These are phyloP conservation scores for Fusarium sp. DNA, from an alignment of 2,329 filamentous ascomycete genomes.

Conservation along the genomic window DNA sequence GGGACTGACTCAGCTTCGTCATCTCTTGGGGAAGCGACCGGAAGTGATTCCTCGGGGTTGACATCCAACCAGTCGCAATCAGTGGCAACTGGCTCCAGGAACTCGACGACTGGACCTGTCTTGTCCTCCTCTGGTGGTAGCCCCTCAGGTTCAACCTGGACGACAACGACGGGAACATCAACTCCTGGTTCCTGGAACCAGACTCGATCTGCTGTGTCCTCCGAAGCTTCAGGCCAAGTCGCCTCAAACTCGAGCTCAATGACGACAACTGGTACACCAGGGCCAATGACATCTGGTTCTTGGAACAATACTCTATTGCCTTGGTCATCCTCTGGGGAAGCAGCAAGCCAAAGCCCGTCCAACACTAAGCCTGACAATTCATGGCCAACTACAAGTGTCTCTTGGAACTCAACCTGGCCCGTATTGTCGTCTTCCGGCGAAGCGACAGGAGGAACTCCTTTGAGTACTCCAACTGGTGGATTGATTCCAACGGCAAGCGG, in stretches of 20 bases:
- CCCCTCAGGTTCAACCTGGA: background rate
- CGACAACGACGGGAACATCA: background rate
- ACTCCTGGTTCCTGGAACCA: background rate
- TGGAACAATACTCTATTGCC: background rate
- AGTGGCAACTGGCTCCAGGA: background rate
- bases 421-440: background rate
- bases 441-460: background rate
- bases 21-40: background rate
- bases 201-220: background rate
- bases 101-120: background rate
- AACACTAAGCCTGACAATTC: background rate
- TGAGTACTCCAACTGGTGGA: background rate
- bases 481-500: background rate
- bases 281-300: background rate
- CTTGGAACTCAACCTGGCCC: background rate
- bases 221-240: background rate
- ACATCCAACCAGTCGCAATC: background rate
- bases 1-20: background rate
- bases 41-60: background rate
- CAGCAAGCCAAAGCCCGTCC: background rate
- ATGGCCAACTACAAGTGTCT: background rate
- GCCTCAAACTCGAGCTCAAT: background rate
- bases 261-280: background rate
- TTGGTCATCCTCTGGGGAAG: background rate
- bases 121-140: background rate